Evolutionary conservation across 1,139 yeast species (phyloP).

Genomic region (Protomyces gravidus): DNA sequence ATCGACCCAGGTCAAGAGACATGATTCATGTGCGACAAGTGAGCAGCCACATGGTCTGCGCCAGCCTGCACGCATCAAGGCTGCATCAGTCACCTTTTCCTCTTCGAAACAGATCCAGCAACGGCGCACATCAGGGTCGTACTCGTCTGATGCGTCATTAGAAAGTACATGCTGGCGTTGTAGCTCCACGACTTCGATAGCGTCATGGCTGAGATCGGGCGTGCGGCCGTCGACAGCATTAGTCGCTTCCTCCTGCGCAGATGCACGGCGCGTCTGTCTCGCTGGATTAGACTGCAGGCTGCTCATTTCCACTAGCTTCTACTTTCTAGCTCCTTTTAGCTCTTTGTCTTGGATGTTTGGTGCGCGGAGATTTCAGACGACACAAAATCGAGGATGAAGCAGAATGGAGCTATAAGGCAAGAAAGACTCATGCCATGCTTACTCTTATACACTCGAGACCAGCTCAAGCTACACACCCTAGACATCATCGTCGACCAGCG

Average conservation of each 20-base stretch:
- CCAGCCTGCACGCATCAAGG: constrained; percentile 35
- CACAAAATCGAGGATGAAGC: too few relatives aligned
- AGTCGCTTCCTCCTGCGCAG: too few relatives aligned
- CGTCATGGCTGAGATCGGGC: not conserved
- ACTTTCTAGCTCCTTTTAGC: too few relatives aligned
- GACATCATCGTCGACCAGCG: too few relatives aligned
- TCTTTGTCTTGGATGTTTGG: too few relatives aligned
- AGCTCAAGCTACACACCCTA: too few relatives aligned
- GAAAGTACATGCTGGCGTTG: not conserved
- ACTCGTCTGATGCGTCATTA: not conserved
- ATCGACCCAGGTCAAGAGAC: constrained; percentile 44
- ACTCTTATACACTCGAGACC: too few relatives aligned
- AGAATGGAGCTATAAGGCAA: too few relatives aligned
- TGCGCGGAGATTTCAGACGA: too few relatives aligned
- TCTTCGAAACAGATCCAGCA: constrained; percentile 31
- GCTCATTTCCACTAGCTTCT: too few relatives aligned
- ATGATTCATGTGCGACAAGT: constrained; percentile 45
- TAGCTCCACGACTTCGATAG: not conserved
- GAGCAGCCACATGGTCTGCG: constrained; percentile 47
- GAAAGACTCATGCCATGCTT: too few relatives aligned
- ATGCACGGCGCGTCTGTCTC: not conserved
- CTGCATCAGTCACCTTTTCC: constrained; percentile 4
- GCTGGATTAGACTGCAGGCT: not conserved
- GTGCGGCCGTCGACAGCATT: too few relatives aligned
- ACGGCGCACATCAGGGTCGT: not conserved